Evolutionary conservation across 352 stramenopile species (phyloP), one percentile per base, ranked within the genome.

Genomic region (Phytophthora hybrid): DNA sequence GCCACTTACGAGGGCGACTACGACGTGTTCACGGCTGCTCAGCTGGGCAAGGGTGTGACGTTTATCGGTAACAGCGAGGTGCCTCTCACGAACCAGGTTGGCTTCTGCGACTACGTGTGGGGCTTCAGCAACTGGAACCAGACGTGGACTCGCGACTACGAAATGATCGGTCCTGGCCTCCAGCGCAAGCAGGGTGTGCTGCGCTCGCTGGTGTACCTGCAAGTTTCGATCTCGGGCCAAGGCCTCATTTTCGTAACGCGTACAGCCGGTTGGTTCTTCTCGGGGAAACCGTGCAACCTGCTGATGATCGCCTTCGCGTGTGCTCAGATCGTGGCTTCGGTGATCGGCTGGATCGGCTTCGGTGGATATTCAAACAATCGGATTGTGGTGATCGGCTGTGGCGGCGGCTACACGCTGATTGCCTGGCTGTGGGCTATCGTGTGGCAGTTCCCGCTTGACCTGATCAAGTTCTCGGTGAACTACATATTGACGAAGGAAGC

Each of bases 181-280:
- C 80, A 93, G 78, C 84, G 82, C 71, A 93, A 93, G 78, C 80
- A 91, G 56, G 85, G 77, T 63, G 82, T 91, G 69, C 66, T 93
- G 7, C 85, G 85, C 57, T 85, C 80, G 77, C 53, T 93, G 47
- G 78, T 93, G 31, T 93, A 93, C 74, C 79, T 82, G 67, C 85
- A 93, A 62, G 85, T 93, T 69, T 91, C 83, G 18, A 91, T 93
- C 65, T 93, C 85, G 8, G 85, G 85, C 26, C 85, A 93, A 71
- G 85, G 83, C 56, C 58, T 93, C 59, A 93, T 93, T 61, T 93
- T 93, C 69, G 82, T 93, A 21, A 93, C 85, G 37, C 85, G 85
- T 76, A 91, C 85, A 10, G 83, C 83, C 41, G 85, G 85, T 66
- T 93, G 85, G 85, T 93, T 86, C 73, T 91, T 93, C 67, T 73